Base-by-base conservation (phyloP, 1,139 yeast genomes). In the Taphrina confusa region DNA sequence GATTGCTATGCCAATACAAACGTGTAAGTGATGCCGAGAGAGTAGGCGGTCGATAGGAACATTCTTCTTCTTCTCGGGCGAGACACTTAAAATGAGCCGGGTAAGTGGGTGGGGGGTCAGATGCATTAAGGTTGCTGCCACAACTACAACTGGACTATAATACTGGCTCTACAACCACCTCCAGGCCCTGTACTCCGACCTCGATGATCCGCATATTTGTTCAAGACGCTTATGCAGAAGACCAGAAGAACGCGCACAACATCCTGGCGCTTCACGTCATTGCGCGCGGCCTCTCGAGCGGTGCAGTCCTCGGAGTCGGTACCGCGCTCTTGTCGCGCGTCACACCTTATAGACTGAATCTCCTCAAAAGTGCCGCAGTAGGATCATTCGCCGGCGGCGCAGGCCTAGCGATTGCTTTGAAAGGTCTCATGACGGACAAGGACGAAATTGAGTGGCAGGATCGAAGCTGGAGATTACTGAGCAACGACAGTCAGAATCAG, bases 371-470 rank as follows among this genome's bases (percentile, higher is more conserved):
- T 25, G 42, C 42, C 8, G 23, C 25, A 22, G 9, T 9, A 11
- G 42, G 25, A 2, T 37, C 25, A 9, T 18, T 37, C n/a, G 42
- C 42, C 42, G 42, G 42, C 25, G 42, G n/a, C 2, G 25, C 20
- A 22, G 42, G 42, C 25, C 6, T 37, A 25, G 25, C 42, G 4
- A 18, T 18, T n/a, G 42, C 25, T 6, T n/a, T 18, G 25, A 37
- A 37, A 9, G 42, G 42, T 14, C 25, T 1, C 23, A 37, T 37
- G 42, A 18, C 42, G 23, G 42, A 25, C 23, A 37, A 37, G 42
- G 42, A 37, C 42, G 42, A 37, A 5, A 37, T 37, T n/a, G 42
- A 37, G 25, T 37, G 42, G 23, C 42, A 37, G n/a, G 42, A 37
- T n/a, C 42, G 42, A 6, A 18, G 25, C 42, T 37, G 42, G 42